Base-by-base conservation (phyloP, 2,329 filamentous ascomycete genomes). In the Stagonosporopsis chrysanthemi region DNA sequence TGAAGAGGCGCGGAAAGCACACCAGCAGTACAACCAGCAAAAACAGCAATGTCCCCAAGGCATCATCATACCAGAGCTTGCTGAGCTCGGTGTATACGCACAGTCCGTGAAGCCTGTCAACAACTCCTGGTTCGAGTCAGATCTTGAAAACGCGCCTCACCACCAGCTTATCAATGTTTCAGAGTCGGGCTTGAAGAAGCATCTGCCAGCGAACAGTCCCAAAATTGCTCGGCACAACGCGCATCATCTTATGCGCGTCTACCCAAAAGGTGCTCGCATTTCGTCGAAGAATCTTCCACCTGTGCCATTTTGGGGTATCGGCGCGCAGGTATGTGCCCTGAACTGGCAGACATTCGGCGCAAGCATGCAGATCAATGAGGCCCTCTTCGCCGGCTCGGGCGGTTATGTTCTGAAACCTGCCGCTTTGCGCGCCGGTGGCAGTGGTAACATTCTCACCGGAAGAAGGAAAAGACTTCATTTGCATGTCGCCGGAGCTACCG, bases 111-210 rank as follows among this genome's bases (percentile, higher is more conserved):
- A 90, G 69, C 88, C 88, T 0, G 75, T 77, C 52, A 83, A 90
- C 72, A 84, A 87, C 65, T 87, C 86, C 0, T 90, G 88, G 88
- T 89, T 82, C 68, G 82, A 85, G 3, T 79, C 77, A 2, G 62
- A 74, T 15, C 72, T 83, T 4, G 74, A 80, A 33, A 74, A 79
- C 46, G 76, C 81, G 0, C 86, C 86, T 29, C 85, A 87, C 59
- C 84, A 88, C 66, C 86, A 88, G 55, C 82, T 88, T 60, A 87
- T 89, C 80, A 90, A 90, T 66, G 82, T 90, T 3, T 90, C 87
- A 2, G 88, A 90, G 71, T 83, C 82, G 1, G 85, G 84, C 0
- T 77, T 90, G 0, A 75, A 78, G 3, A 68, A 77, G 1, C 80
- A 86, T 52, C 76, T 89, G 53, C 82, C 83, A 1, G 71, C 70